phyloP scores from a whole-genome alignment of 768 basidiomycete species.

The Boletus fagicola region DNA sequence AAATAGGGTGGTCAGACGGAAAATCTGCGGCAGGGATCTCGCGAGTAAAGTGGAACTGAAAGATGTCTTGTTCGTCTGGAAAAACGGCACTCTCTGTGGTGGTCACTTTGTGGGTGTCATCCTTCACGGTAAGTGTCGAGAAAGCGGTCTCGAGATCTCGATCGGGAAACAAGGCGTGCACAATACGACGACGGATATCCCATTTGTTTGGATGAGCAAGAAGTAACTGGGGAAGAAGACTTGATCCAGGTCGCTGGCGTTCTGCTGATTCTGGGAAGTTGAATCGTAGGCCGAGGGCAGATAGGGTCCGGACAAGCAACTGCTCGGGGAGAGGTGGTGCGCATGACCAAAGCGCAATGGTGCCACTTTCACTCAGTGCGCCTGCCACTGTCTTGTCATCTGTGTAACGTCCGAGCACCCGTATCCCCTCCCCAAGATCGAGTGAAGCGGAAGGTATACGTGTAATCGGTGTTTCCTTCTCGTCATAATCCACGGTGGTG shows the following conservation, averaged over 20 bases:
- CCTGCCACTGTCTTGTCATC: constrained; percentile 21
- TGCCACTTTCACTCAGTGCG: constrained; percentile 24
- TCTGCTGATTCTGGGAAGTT: neutral
- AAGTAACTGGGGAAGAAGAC: constrained; percentile 30
- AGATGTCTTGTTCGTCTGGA: constrained; percentile 69
- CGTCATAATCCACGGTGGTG: constrained; percentile 10
- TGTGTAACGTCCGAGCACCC: constrained; percentile 21
- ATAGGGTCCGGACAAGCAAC: constrained; percentile 22
- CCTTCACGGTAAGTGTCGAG: constrained; percentile 48
- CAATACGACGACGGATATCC: constrained; percentile 15
- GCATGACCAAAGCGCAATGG: constrained; percentile 32
- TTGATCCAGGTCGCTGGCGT: neutral
- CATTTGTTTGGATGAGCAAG: constrained; percentile 27
- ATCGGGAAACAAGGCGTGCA: constrained; percentile 21
- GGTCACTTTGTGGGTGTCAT: constrained; percentile 37
- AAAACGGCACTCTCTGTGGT: constrained; percentile 35
- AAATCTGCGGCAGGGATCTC: constrained; percentile 28
- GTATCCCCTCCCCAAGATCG: constrained; percentile 14
- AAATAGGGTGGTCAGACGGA: constrained; percentile 18
- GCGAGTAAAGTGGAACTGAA: constrained; percentile 51
- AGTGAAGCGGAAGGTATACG: constrained; percentile 20
- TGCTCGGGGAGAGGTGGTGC: constrained; percentile 24
- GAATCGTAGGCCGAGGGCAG: constrained; percentile 29
- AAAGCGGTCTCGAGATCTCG: constrained; percentile 35
- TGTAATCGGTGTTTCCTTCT: neutral